Evolutionary conservation across 148 eudicot genomes (phyloP).

Genomic region (Vaccinium darrowii): DNA sequence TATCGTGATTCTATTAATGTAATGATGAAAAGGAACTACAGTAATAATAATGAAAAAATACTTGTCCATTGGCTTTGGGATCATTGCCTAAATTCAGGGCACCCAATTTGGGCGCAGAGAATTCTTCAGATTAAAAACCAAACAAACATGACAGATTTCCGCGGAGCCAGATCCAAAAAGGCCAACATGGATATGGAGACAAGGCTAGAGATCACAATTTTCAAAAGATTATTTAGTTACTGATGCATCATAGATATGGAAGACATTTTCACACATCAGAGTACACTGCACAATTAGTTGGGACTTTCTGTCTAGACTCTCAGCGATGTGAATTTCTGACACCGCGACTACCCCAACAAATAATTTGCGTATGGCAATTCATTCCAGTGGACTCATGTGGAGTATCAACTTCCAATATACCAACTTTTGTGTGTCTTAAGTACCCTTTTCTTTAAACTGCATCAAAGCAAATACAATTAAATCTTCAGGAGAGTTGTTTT

Average conservation of each 20-base stretch:
- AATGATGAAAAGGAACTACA: background rate
- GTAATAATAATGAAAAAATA: too few relatives aligned
- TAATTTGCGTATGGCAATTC: background rate
- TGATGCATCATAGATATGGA: background rate
- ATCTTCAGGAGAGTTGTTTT: background rate
- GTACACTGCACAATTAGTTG: background rate
- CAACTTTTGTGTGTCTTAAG: background rate
- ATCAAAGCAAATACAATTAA: background rate
- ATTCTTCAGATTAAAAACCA: background rate
- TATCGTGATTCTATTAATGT: background rate
- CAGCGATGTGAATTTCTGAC: background rate
- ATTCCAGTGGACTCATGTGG: background rate
- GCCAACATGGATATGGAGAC: background rate
- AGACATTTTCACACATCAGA: background rate
- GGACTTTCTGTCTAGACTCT: background rate
- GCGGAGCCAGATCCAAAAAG: background rate
- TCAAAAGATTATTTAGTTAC: background rate
- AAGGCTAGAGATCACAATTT: background rate
- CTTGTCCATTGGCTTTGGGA: background rate
- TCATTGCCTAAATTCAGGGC: background rate
- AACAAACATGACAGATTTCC: background rate
- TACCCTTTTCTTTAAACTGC: background rate
- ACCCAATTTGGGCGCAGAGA: background rate
- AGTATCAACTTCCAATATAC: background rate
- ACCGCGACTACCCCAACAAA: background rate